Evolutionary conservation across 441 rosid genomes (phyloP), one percentile per base, ranked within the genome.

Genomic region (Pelargonium fulgidum): DNA sequence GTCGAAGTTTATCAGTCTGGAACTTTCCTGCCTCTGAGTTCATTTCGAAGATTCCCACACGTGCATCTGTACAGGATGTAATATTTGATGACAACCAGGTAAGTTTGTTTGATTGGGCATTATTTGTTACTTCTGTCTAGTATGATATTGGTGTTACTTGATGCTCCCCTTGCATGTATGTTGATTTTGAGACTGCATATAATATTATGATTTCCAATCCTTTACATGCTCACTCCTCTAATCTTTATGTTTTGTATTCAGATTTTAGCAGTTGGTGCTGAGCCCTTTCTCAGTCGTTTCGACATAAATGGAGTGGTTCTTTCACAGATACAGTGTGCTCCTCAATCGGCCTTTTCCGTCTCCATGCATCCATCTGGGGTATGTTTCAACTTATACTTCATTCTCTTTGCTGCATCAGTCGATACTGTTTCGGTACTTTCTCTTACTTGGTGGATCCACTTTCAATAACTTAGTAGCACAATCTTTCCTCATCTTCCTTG

Each of bases 241-340:
- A 72, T 69, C 48, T 13, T 48, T 64, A 1, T 74, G 19, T 73
- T 68, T 3, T 62, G 17, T 66, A 72, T 68, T 72, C 88, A 94
- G 98, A 87, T 94, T 66, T 79, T 94, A 81, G 84, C 87, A 62
- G 99, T 90, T 61, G 98, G 97, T 72, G 83, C 98, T 48, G 92
- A 88, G 74, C 90, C 98, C 79, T 61, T 87, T 67, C 82, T 90
- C 59, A 80, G 79, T 65, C 94, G 91, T 50, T 89, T 79, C 20
- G 91, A 90, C 83, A 81, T 92, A 72, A 86, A 87, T 65, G 99
- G 98, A 63, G 62, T 65, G 14, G 75, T 81, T 79, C 91, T 90
- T 72, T 87, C 98, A 14, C 94, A 87, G 74, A 84, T 90, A 70
- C 87, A 87, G n/a, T 91, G 96, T 78, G 96, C 97, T 76, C 88